Percentiles rank a stretch among this genome's conserved stretches.
Conservation (phyloP, 2,329 filamentous ascomycete genomes). For the Shiraia sp. region DNA sequence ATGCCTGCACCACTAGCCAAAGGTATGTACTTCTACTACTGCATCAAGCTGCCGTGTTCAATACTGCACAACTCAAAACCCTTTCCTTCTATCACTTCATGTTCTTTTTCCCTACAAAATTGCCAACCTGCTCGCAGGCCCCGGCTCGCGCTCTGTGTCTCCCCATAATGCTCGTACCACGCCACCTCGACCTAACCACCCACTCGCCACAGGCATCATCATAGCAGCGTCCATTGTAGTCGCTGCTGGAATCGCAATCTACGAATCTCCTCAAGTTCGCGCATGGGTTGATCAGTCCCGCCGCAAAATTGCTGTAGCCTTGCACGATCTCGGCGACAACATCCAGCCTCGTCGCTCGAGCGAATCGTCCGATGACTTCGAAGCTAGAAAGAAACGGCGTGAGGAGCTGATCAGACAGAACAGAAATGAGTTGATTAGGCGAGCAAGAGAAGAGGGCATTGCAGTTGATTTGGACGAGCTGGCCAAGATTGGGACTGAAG, state of each 20-base stretch:
- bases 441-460: conserved; percentile 45
- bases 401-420: conserved; percentile 41
- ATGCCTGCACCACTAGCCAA: conserved; percentile 49
- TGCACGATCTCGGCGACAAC: conserved; percentile 64
- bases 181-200: conserved; percentile 31
- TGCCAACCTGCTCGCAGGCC: conserved; percentile 41
- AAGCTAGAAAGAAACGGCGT: conserved; percentile 32
- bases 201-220: conserved; percentile 58
- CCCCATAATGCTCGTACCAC: conserved; percentile 10
- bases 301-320: conserved; percentile 62
- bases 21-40: conserved; percentile 35
- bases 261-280: conserved; percentile 66
- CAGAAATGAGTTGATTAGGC: conserved; percentile 40
- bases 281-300: conserved; percentile 65
- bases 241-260: conserved; percentile 65
- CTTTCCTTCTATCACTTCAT: conserved; percentile 4
- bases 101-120: conserved; percentile 2
- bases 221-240: conserved; percentile 65
- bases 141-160: conserved; percentile 22
- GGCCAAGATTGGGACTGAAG: conserved; percentile 36
- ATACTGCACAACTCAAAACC: conserved; percentile 9
- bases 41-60: conserved; percentile 27
- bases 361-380: conserved; percentile 38
- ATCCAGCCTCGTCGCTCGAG: conserved; percentile 51
- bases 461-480: conserved; percentile 48